Conservation (phyloP, 441 rosid species). For the Kokia cookei region DNA sequence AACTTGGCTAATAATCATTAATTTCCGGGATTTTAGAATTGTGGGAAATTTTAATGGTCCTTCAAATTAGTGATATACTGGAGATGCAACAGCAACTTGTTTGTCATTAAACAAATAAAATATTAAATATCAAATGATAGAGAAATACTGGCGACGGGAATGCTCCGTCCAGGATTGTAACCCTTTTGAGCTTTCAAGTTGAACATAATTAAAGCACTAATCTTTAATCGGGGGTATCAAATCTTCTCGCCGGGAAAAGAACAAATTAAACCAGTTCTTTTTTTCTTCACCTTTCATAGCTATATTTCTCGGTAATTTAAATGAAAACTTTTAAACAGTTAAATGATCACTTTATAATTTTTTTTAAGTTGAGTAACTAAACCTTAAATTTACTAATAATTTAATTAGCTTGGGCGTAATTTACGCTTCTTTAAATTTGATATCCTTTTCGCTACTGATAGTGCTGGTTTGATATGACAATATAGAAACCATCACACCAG, state of each 20-base stretch:
- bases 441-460: neutral
- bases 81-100: neutral
- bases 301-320: neutral
- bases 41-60: neutral
- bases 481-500: neutral
- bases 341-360: too few species aligned
- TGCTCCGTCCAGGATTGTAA: neutral
- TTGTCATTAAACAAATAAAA: neutral
- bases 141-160: neutral
- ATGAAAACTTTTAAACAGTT: too few species aligned
- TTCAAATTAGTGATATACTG: neutral
- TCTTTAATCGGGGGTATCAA: slow-evolving; percentile 1
- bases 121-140: neutral
- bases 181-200: slow-evolving; percentile 23
- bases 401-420: too few species aligned
- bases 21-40: neutral
- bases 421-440: neutral
- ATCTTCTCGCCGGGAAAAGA: slow-evolving; percentile 10
- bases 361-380: too few species aligned
- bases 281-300: neutral
- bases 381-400: too few species aligned
- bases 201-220: slow-evolving; percentile 18
- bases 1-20: neutral
- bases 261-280: neutral
- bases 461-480: neutral